These are phyloP conservation scores for Fraxinus anomala DNA, from an alignment of 257 asterid genomes.

Conservation along the genomic window DNA sequence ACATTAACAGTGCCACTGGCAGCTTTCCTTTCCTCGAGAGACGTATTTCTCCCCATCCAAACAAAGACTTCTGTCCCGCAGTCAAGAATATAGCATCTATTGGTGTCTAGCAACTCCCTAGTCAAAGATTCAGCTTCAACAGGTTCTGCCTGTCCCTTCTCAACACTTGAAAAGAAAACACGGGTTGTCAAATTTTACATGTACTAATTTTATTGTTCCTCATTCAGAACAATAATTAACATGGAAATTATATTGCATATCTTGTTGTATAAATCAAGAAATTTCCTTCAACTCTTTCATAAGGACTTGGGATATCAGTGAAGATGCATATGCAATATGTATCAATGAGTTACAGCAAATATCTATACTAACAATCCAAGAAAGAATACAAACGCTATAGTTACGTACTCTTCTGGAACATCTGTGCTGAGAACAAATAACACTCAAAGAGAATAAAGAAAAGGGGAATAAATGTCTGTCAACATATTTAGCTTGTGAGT, in stretches of 20 bases:
- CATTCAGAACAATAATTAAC: constrained; percentile 3
- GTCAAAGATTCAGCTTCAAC: constrained; percentile 69
- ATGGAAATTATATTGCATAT: not conserved
- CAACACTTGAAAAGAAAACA: constrained; percentile 45
- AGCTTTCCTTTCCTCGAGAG: constrained; percentile 89
- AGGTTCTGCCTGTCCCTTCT: constrained; percentile 72
- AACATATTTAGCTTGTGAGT: constrained; percentile 3
- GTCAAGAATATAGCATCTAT: constrained; percentile 85
- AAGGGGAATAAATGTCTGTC: not conserved
- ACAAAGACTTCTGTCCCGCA: constrained; percentile 79
- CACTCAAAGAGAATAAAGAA: not conserved
- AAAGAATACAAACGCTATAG: not conserved
- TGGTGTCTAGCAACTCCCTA: constrained; percentile 84
- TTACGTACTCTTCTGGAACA: constrained; percentile 4
- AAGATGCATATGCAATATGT: not conserved
- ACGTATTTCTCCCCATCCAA: constrained; percentile 96
- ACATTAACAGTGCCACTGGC: constrained; percentile 86
- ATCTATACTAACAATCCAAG: constrained; percentile 4
- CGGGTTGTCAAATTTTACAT: not conserved
- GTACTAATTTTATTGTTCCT: constrained; percentile 11
- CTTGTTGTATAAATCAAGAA: not conserved
- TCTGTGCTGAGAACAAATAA: constrained; percentile 6
- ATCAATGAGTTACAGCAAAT: constrained; percentile 11
- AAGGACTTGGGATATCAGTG: not conserved
- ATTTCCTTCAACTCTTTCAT: not conserved